Base-by-base conservation (phyloP, 495 filamentous ascomycete genomes). In the Hypoxylon perforatum region DNA sequence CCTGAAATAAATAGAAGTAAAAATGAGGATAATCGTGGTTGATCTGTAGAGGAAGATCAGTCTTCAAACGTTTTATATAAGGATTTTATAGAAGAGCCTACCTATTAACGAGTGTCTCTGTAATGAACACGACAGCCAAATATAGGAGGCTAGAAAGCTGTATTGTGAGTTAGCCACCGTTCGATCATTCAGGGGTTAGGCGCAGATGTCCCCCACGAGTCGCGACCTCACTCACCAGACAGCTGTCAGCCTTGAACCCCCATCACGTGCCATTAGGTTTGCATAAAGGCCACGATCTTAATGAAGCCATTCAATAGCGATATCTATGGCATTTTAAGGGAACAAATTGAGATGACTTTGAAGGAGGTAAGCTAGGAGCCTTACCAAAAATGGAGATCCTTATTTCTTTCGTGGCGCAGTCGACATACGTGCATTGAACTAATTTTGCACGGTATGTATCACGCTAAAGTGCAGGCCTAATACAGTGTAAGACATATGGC, bases 81-180 rank as follows among this genome's bases (percentile, higher is more conserved):
- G 4, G 11, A 17, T 11, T 2, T 66, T 2, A 38, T 15, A 38
- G 18, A 48, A 30, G 39, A 38, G 18, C 52, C 5, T 54, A 81
- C 81, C 78, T 44, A 79, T 77, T 25, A 82, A 73, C n/a, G 78
- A 77, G 48, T 84, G 80, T 33, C 74, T 76, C 50, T 84, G 76
- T 15, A 83, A 57, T 4, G 72, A 78, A 55, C 73, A 68, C 4
- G 75, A 72, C 11, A 84, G 69, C 78, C 78, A 84, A 9, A 79
- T 49, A 67, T 82, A 82, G 0, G 78, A 81, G 33, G 76, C 64
- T 15, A 80, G 75, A 61, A 81, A 78, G 65, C 81, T 81, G 33
- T 49, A 7, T 59, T 35, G 11, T 5, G 19, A 9, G 50, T 60
- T 18, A 61, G 61, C 15, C 17, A n/a, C 17, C 5, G 39, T 53